phyloP scores from a whole-genome alignment of 192 early-diverging fungal genomes.

The Thamnidium elegans region DNA sequence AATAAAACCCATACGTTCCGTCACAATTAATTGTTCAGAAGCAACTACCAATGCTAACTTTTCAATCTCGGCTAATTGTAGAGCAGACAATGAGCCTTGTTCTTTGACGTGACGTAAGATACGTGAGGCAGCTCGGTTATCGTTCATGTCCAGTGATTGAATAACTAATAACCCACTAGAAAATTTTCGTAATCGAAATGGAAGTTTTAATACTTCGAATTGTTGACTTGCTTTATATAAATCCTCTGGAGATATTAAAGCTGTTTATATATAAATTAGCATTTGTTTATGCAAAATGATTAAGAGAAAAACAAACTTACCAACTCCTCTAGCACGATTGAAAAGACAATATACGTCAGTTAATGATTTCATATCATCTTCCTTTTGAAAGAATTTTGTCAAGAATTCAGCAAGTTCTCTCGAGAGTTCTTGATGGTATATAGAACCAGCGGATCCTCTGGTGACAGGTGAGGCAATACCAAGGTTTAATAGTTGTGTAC shows the following conservation, averaged over 20 bases:
- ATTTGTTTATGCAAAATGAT: background rate
- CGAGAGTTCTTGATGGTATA: slow-evolving; percentile 85
- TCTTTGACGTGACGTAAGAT: slow-evolving; percentile 48
- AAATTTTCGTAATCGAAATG: slow-evolving; percentile 74
- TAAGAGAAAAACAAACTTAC: slow-evolving; percentile 36
- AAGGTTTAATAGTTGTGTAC: slow-evolving; percentile 77
- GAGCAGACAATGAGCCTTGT: slow-evolving; percentile 57
- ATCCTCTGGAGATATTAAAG: slow-evolving; percentile 93
- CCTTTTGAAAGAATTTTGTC: slow-evolving; percentile 57
- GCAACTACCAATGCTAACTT: slow-evolving; percentile 63
- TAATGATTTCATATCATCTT: slow-evolving; percentile 76
- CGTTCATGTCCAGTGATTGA: slow-evolving; percentile 61
- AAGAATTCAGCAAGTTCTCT: slow-evolving; percentile 84
- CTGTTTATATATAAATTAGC: slow-evolving; percentile 26
- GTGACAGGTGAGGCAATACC: slow-evolving; percentile 92
- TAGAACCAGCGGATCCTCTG: slow-evolving; percentile 74
- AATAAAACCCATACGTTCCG: slow-evolving; percentile 74
- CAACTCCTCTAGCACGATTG: slow-evolving; percentile 89
- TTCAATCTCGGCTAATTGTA: slow-evolving; percentile 63
- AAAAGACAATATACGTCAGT: slow-evolving; percentile 93
- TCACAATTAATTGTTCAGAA: slow-evolving; percentile 69
- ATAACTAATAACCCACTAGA: slow-evolving; percentile 79
- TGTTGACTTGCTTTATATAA: slow-evolving; percentile 72
- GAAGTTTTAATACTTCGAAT: slow-evolving; percentile 67
- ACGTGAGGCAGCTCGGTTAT: slow-evolving; percentile 63